Base-by-base conservation (phyloP, 306 rosid genomes). In the Herpetospermum pedunculosum region DNA sequence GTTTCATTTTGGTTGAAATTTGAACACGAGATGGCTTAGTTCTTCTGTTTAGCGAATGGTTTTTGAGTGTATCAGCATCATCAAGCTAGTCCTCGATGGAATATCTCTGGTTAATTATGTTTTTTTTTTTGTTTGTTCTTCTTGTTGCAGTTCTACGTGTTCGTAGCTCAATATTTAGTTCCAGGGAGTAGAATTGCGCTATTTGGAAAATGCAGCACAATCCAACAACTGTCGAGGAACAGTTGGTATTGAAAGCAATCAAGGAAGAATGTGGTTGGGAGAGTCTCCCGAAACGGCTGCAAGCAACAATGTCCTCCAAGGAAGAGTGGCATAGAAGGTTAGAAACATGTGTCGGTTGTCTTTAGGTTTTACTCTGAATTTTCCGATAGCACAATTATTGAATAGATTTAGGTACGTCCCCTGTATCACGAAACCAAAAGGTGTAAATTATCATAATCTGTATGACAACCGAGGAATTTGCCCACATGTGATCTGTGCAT, bases 271-370 rank as follows among this genome's bases (percentile, higher is more conserved):
- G 93, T 26, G 77, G 82, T 14, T 92, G 97, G 97, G 97, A 90
- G 58, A 92, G 40, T 80, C 90, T 92, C 62, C 93, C 97, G 0
- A 87, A 83, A 82, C 86, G 98, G 76, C 96, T 92, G 78, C 93
- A 86, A 76, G 84, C 79, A 29, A 80, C 84, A 4, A 77, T 92
- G 73, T 77, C 97, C 54, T 83, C 98, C 28, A 92, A 77, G 64
- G 97, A 92, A 81, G 98, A 92, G 70, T 92, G 98, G 98, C 87
- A 87, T 76, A 81, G 83, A 86, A 88, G 93, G 97, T 92, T 68
- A 55, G 82, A 25, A 34, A 62, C 8, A 18, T 9, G 16, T 28
- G 34, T 30, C 14, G 46, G 26, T 49, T 1, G 68, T 54, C 43
- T 74, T 58, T 70, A 26, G 48, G 60, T 32, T 58, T 30, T 4